Conservation (phyloP, 345 rosid genomes). For the Aquilaria yunnanensis region DNA sequence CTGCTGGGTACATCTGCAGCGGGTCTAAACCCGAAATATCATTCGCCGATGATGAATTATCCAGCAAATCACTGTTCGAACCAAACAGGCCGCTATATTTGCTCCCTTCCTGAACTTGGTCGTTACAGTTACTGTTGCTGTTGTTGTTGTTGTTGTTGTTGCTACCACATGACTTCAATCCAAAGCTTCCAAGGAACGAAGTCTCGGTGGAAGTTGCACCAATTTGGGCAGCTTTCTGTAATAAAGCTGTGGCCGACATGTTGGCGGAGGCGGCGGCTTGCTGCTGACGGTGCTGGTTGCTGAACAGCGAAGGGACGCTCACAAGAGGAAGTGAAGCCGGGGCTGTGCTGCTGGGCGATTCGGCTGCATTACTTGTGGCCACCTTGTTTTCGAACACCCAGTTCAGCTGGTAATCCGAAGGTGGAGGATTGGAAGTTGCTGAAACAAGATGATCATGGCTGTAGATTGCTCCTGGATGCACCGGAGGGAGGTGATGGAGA, state of each 20-base stretch:
- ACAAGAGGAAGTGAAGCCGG: conserved; percentile 22
- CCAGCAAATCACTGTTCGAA: conserved; percentile 31
- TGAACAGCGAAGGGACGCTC: conserved; percentile 73
- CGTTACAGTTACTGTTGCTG: conserved; percentile 9
- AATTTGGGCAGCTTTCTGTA: conserved; percentile 90
- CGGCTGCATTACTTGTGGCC: conserved; percentile 8
- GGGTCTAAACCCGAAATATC: conserved; percentile 36
- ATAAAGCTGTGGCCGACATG: conserved; percentile 93
- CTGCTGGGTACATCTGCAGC: conserved; percentile 44
- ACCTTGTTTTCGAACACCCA: conserved; percentile 50
- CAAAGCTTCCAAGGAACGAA: conserved; percentile 43
- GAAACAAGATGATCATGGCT: conserved; percentile 23
- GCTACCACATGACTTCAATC: conserved; percentile 19
- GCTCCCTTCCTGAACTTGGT: conserved; percentile 35
- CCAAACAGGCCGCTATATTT: conserved; percentile 45
- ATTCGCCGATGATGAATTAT: conserved; percentile 18
- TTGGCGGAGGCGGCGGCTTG: conserved; percentile 24
- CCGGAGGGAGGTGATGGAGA: conserved; percentile 25
- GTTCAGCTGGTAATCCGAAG: conserved; percentile 27
- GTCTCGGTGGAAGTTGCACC: conserved; percentile 62
- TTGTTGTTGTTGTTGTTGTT: background rate
- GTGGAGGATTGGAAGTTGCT: conserved; percentile 19
- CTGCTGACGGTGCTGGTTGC: conserved; percentile 41
- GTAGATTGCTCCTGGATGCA: conserved; percentile 21
- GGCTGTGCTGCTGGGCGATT: conserved; percentile 18